Base-by-base conservation (phyloP, 257 asterid species). In the Apocynum venetum region DNA sequence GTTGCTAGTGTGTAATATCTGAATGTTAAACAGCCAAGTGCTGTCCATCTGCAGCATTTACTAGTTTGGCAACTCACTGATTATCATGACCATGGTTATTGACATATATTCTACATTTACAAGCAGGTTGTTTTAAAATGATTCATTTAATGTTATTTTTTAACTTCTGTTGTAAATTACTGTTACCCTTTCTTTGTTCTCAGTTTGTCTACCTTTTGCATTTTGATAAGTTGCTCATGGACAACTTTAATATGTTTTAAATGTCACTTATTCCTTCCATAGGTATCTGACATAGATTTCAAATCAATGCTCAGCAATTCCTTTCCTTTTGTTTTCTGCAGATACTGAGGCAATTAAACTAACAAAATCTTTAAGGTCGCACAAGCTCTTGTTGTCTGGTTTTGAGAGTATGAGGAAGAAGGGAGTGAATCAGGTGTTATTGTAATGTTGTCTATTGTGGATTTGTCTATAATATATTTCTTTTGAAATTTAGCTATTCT, bases 331-430 rank as follows among this genome's bases (percentile, higher is more conserved):
- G 19, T 65, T 31, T 80, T 6, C 75, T 59, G 68, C 88, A 87
- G 87, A 68, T 76, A 73, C 71, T 76, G 69, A 41, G 53, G 76
- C 78, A 49, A 73, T 71, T 65, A 84, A 76, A 35, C 55, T 74
- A 53, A 46, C 77, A 2, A 81, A 73, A 44, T 71, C 70, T 43
- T 65, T 79, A 68, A 78, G 78, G 79, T 46, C 59, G 35, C 61
- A 66, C 7, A 61, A 67, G 56, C n/a, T 71, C 51, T 17, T 38
- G 38, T 72, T 82, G 80, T 64, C 83, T 82, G 86, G 85, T 75
- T 61, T 86, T 79, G 74, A 87, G 25, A 78, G 41, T 66, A 67
- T 75, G 64, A 59, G 38, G 36, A 77, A 35, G 48, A 77, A 72
- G 41, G 7, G 3, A 55, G 43, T 66, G 64, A 78, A 70, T 63